Conservation (phyloP, 805 yeast genomes). For the Yamadazyma laniorum region DNA sequence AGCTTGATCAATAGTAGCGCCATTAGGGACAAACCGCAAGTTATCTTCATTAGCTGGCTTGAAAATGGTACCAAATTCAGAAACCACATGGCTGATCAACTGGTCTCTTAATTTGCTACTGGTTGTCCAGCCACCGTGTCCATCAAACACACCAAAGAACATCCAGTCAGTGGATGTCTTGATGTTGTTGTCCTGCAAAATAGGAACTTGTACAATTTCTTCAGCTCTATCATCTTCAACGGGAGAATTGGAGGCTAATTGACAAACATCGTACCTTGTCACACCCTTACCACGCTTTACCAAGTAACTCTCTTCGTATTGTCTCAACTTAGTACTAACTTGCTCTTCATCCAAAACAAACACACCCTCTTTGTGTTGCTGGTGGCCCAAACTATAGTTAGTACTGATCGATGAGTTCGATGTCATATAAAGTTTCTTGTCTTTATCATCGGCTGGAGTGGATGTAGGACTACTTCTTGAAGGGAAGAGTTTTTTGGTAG, state of each 20-base stretch:
- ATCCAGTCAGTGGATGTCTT: conserved; percentile 70
- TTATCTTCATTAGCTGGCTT: conserved; percentile 50
- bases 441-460: conserved; percentile 18
- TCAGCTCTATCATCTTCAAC: conserved; percentile 94
- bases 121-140: conserved; percentile 96
- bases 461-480: not conserved
- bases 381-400: conserved; percentile 40
- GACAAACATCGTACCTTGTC: conserved; percentile 82
- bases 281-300: conserved; percentile 89
- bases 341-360: conserved; percentile 64
- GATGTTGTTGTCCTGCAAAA: conserved; percentile 57
- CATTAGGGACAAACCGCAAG: conserved; percentile 60
- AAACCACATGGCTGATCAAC: conserved; percentile 71
- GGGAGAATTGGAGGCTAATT: conserved; percentile 87
- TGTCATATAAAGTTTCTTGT: conserved; percentile 29
- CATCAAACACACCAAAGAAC: conserved; percentile 95
- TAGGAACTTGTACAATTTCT: conserved; percentile 69
- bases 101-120: conserved; percentile 80
- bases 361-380: conserved; percentile 54
- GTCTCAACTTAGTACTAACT: conserved; percentile 65
- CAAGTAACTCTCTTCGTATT: conserved; percentile 72
- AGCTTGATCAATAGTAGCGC: conserved; percentile 73
- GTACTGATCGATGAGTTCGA: conserved; percentile 47
- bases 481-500: conserved; percentile 17
- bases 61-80: conserved; percentile 67